Percentiles rank a stretch among this genome's conserved stretches.
phyloP scores from a whole-genome alignment of 2,329 filamentous ascomycete species.

The Cytospora piceicola region DNA sequence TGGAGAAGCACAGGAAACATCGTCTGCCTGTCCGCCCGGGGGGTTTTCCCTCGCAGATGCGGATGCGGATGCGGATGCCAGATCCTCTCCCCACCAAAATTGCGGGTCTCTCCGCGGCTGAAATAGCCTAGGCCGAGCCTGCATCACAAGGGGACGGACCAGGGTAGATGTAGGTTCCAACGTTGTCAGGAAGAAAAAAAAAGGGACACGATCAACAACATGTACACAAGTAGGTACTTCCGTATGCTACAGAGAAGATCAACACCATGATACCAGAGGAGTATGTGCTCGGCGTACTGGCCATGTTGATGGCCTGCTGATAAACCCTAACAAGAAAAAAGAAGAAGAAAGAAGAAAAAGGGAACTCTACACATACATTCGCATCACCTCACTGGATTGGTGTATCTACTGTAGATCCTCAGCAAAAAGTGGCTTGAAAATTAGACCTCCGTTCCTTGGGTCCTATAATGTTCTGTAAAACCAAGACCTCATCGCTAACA shows the following conservation, averaged over 20 bases:
- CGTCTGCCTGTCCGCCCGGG: constrained; percentile 21
- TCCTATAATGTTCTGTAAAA: not conserved
- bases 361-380: not conserved
- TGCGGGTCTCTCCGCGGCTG: constrained; percentile 28
- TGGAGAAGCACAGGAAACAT: constrained; percentile 11
- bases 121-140: constrained; percentile 15
- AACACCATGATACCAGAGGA: too few species aligned
- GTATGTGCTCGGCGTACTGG: not conserved
- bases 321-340: not conserved
- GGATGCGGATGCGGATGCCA: constrained; percentile 18
- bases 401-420: constrained; percentile 13
- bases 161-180: constrained; percentile 8
- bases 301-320: not conserved
- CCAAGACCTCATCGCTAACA: not conserved
- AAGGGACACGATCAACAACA: too few species aligned
- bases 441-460: constrained; percentile 13
- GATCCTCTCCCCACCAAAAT: constrained; percentile 25
- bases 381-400: not conserved
- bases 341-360: not conserved
- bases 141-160: constrained; percentile 24
- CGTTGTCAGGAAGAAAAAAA: too few species aligned
- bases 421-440: constrained; percentile 12
- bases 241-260: too few species aligned
- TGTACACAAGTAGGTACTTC: too few species aligned
- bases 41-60: constrained; percentile 22